A percentile compares a stretch with the other conserved stretches of the same genome.
Conservation (phyloP, 1,284 basidiomycete species). For the Ceratobasidium sp. region DNA sequence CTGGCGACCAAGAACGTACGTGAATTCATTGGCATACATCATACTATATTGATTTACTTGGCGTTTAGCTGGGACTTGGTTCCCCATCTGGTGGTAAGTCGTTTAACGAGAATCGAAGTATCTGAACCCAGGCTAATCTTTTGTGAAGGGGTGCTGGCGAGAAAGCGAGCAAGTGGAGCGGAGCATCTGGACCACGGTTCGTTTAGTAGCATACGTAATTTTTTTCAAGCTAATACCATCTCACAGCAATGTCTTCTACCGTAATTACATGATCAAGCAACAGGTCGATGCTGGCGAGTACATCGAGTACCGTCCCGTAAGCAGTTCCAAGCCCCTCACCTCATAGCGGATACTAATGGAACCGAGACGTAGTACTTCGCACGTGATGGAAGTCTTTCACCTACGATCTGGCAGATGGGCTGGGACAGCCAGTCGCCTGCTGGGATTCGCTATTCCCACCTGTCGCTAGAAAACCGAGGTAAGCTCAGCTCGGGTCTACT, state of each 20-base stretch:
- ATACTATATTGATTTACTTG: not conserved
- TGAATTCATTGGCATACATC: too few relatives aligned
- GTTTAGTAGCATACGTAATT: not conserved
- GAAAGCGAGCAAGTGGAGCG: slow-evolving; percentile 44
- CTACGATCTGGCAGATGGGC: slow-evolving; percentile 38
- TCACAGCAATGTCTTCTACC: slow-evolving; percentile 38
- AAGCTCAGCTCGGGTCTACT: not conserved
- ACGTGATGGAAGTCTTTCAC: slow-evolving; percentile 36
- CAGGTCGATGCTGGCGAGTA: slow-evolving; percentile 32
- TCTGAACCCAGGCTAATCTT: not conserved
- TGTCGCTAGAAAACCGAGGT: slow-evolving; percentile 27
- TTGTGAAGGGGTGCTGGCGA: slow-evolving; percentile 29
- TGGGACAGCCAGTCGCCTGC: slow-evolving; percentile 39
- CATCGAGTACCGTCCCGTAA: slow-evolving; percentile 39
- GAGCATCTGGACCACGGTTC: slow-evolving; percentile 40
- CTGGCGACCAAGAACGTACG: slow-evolving; percentile 38
- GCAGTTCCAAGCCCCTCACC: not conserved
- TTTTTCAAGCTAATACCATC: not conserved
- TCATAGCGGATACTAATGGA: too few relatives aligned
- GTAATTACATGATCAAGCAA: slow-evolving; percentile 43
- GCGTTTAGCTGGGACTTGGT: slow-evolving; percentile 25
- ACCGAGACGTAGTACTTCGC: slow-evolving; percentile 33
- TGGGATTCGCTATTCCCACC: slow-evolving; percentile 9
- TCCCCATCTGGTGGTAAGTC: slow-evolving; percentile 41
- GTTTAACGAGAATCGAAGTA: too few relatives aligned